Evolutionary conservation across 163 green algal species (phyloP).

Genomic region (Volvox carteri): DNA sequence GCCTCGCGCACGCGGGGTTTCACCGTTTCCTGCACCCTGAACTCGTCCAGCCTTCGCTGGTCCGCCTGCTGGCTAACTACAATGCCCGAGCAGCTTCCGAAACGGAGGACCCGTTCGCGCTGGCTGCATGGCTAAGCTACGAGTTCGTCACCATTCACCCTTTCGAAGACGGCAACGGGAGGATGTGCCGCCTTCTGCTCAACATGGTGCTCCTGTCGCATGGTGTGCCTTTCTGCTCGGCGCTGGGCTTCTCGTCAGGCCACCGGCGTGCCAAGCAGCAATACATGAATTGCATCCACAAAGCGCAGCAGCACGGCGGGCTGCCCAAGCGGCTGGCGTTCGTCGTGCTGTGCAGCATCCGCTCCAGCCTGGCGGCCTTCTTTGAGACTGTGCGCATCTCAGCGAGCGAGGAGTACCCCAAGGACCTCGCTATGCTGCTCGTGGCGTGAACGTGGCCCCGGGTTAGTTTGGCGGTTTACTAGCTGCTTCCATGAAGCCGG

Average conservation of each 20-base stretch:
- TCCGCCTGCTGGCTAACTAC: background rate
- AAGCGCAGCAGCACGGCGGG: background rate
- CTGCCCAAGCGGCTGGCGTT: background rate
- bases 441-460: too few species aligned
- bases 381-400: background rate
- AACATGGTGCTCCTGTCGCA: background rate
- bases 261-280: background rate
- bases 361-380: background rate
- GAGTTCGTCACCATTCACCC: constrained; percentile 40
- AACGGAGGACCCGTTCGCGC: background rate
- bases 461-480: too few species aligned
- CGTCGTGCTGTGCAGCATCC: constrained; percentile 2
- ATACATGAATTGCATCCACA: background rate
- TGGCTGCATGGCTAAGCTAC: constrained; percentile 42
- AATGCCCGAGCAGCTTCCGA: background rate
- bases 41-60: background rate
- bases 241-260: background rate
- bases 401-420: background rate
- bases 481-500: too few species aligned
- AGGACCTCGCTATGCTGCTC: too few species aligned
- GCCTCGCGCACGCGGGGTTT: background rate
- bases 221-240: constrained; percentile 17
- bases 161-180: constrained; percentile 44
- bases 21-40: background rate
- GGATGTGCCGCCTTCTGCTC: constrained; percentile 45